Conservation (phyloP, 306 rosid genomes). For the Ziziphus jujuba region DNA sequence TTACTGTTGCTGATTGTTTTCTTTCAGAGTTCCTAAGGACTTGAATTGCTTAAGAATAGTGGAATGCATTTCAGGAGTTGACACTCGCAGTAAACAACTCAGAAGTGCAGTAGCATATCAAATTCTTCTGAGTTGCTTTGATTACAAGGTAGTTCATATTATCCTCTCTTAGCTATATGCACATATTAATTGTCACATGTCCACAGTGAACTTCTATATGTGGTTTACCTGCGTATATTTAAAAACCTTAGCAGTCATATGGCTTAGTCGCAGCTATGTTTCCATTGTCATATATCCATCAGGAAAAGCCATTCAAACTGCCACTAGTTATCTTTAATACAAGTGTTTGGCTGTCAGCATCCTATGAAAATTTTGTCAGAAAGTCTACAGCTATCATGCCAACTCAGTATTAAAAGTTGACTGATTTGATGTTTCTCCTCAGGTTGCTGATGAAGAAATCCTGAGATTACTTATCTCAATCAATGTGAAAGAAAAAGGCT, state of each 20-base stretch:
- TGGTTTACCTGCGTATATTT: too few species aligned
- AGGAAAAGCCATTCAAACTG: background rate
- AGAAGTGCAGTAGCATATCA: conserved; percentile 69
- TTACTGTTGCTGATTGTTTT: conserved; percentile 21
- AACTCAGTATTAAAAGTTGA: conserved; percentile 1
- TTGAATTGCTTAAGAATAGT: conserved; percentile 69
- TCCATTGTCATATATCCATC: background rate
- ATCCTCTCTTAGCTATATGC: conserved; percentile 17
- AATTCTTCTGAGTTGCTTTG: conserved; percentile 57
- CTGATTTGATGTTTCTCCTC: conserved; percentile 19
- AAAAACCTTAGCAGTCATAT: too few species aligned
- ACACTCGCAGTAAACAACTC: conserved; percentile 64
- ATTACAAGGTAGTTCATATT: conserved; percentile 44
- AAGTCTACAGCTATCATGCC: background rate
- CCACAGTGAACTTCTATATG: too few species aligned
- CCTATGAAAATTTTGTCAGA: background rate
- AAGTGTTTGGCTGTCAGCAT: background rate
- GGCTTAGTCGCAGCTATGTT: too few species aligned
- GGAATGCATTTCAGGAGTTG: conserved; percentile 65
- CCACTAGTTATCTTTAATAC: background rate
- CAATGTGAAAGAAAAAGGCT: conserved; percentile 63
- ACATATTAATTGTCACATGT: too few species aligned
- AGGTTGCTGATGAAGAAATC: conserved; percentile 66
- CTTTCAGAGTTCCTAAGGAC: conserved; percentile 69
- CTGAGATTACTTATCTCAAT: conserved; percentile 50